Evolutionary conservation across 2,329 filamentous ascomycete species (phyloP).

Genomic region (Talaromyces islandicus): DNA sequence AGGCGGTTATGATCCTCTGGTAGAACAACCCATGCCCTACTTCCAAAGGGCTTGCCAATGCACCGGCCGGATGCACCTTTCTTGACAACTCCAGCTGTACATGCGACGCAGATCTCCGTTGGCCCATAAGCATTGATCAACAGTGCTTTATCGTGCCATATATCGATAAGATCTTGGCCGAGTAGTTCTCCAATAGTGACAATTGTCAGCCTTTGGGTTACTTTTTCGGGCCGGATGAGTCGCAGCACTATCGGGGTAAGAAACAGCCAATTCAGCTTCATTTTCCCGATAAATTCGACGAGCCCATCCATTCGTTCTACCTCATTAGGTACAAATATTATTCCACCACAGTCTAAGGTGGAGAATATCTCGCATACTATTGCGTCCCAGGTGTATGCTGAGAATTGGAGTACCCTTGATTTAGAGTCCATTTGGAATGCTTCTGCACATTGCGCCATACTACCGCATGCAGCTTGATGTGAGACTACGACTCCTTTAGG

Average conservation of each 20-base stretch:
- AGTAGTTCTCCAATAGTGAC: slow-evolving; percentile 28
- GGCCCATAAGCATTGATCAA: slow-evolving; percentile 16
- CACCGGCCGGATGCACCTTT: too few relatives aligned
- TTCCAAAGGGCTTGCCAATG: background rate
- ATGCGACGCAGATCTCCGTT: background rate
- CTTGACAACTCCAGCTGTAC: background rate
- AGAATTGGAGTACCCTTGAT: slow-evolving; percentile 35
- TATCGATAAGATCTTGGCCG: slow-evolving; percentile 40
- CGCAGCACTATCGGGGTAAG: slow-evolving; percentile 52
- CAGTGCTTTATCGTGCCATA: slow-evolving; percentile 21
- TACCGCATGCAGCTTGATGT: slow-evolving; percentile 49
- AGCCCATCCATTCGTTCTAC: slow-evolving; percentile 37
- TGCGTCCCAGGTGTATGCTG: slow-evolving; percentile 40
- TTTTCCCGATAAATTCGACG: slow-evolving; percentile 21
- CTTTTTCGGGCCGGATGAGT: slow-evolving; percentile 27
- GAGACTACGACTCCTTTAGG: slow-evolving; percentile 54
- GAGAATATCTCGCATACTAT: slow-evolving; percentile 31
- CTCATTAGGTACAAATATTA: slow-evolving; percentile 40
- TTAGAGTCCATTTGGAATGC: slow-evolving; percentile 41
- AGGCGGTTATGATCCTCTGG: slow-evolving; percentile 39
- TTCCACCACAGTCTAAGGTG: slow-evolving; percentile 33
- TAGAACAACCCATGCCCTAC: slow-evolving; percentile 40
- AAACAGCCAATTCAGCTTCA: slow-evolving; percentile 42
- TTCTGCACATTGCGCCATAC: slow-evolving; percentile 41
- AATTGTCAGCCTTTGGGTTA: slow-evolving; percentile 24